These are phyloP conservation scores for Candida silvatica DNA, from an alignment of 805 yeast species.

Conservation along the genomic window DNA sequence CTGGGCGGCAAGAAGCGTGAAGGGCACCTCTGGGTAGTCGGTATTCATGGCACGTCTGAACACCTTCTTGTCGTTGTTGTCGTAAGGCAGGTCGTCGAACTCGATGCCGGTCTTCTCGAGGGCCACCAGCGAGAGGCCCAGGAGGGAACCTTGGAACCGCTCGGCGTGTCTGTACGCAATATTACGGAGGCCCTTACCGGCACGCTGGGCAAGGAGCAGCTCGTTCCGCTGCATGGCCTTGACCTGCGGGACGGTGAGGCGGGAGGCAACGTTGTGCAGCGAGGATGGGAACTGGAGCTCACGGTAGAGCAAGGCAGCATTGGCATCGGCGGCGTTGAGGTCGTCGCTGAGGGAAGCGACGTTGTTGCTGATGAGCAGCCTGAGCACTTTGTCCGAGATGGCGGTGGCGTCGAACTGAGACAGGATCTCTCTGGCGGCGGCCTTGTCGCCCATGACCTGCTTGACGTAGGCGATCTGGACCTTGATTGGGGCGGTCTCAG, in stretches of 20 bases:
- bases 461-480: conserved; percentile 52
- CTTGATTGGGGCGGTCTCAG: conserved; percentile 52
- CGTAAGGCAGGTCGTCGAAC: not conserved
- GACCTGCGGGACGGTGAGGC: conserved; percentile 32
- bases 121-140: conserved; percentile 12
- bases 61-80: conserved; percentile 20
- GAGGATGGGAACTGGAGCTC: conserved; percentile 23
- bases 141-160: conserved; percentile 16
- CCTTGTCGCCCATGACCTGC: conserved; percentile 26
- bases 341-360: conserved; percentile 23
- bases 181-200: conserved; percentile 25
- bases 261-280: conserved; percentile 19
- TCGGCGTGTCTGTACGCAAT: conserved; percentile 11
- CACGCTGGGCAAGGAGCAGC: conserved; percentile 30
- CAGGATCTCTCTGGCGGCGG: conserved; percentile 29
- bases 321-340: conserved; percentile 4
- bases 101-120: conserved; percentile 15
- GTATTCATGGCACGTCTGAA: conserved; percentile 24
- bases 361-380: conserved; percentile 38
- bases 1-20: conserved; percentile 27
- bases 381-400: conserved; percentile 30
- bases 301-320: conserved; percentile 21
- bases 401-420: conserved; percentile 22
- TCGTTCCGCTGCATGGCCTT: conserved; percentile 34
- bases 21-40: conserved; percentile 20